phyloP scores from a whole-genome alignment of 192 early-diverging fungal genomes.

The Pilaira anomala region DNA sequence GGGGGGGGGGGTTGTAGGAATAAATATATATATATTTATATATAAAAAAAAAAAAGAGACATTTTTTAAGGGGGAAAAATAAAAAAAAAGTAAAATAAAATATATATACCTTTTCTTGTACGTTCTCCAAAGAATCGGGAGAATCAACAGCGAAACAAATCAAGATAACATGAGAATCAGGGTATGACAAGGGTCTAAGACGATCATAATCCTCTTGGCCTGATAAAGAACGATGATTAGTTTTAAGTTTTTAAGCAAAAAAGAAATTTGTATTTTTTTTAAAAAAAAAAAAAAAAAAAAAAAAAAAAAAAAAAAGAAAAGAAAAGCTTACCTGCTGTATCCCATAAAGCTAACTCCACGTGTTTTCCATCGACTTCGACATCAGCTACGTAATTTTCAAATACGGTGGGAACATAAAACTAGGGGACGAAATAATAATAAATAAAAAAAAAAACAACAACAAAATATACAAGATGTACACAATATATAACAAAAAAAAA shows the following conservation, averaged over 20 bases:
- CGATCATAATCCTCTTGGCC: slow-evolving; percentile 97
- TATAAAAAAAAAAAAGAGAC: not conserved
- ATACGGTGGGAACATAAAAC: slow-evolving; percentile 87
- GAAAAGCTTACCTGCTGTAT: slow-evolving; percentile 72
- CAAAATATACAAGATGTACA: not conserved
- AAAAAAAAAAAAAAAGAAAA: not conserved
- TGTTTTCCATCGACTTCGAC: slow-evolving; percentile 81
- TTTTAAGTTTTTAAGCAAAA: too few relatives aligned
- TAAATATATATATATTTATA: not conserved
- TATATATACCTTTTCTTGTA: slow-evolving; percentile 56
- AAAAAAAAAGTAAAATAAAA: not conserved
- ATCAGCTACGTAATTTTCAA: slow-evolving; percentile 92
- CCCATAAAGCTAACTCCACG: slow-evolving; percentile 92
- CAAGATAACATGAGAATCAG: slow-evolving; percentile 89
- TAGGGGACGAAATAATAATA: not conserved
- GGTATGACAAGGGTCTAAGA: slow-evolving; percentile 87
- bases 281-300: slow-evolving; percentile 11
- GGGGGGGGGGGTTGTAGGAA: not conserved
- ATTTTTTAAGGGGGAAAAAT: not conserved
- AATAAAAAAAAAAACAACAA: not conserved
- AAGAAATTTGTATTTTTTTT: slow-evolving; percentile 7
- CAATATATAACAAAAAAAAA: slow-evolving; percentile 13
- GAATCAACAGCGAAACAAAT: slow-evolving; percentile 91
- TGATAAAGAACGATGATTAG: slow-evolving; percentile 22
- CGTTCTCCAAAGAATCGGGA: slow-evolving; percentile 79